Evolutionary conservation across 2,329 filamentous ascomycete genomes (phyloP).

Genomic region (Neoarthrinium moseri): DNA sequence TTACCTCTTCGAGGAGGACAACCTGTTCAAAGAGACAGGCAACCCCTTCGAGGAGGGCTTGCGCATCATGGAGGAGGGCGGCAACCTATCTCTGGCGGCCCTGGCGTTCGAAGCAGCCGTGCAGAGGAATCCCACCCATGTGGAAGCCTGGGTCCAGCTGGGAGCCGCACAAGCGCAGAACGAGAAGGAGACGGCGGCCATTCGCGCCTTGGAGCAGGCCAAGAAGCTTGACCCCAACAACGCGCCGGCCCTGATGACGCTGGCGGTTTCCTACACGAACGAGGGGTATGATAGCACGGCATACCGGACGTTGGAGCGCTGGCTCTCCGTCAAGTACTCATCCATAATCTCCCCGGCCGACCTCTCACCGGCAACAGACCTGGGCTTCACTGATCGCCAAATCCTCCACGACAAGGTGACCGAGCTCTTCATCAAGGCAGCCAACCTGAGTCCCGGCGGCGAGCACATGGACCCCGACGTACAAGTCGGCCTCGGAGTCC

Average conservation of each 20-base stretch:
- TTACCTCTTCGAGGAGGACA: slow-evolving; percentile 94
- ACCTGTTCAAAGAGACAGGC: slow-evolving; percentile 76
- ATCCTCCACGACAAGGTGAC: slow-evolving; percentile 88
- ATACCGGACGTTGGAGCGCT: slow-evolving; percentile 93
- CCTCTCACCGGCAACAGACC: slow-evolving; percentile 72
- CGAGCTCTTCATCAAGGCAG: slow-evolving; percentile 85
- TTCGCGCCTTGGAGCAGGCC: slow-evolving; percentile 88
- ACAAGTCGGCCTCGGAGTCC: slow-evolving; percentile 91
- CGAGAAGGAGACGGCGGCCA: slow-evolving; percentile 95
- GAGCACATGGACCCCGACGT: slow-evolving; percentile 98
- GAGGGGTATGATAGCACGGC: slow-evolving; percentile 97
- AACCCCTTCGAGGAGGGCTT: slow-evolving; percentile 93
- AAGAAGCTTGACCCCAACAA: slow-evolving; percentile 86
- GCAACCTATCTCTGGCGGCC: slow-evolving; percentile 89
- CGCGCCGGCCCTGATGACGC: slow-evolving; percentile 85
- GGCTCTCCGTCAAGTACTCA: slow-evolving; percentile 95
- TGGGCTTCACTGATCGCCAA: slow-evolving; percentile 92
- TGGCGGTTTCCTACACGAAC: slow-evolving; percentile 97
- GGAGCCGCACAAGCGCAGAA: slow-evolving; percentile 95
- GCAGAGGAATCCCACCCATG: slow-evolving; percentile 82
- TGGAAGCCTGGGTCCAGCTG: slow-evolving; percentile 90
- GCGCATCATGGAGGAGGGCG: slow-evolving; percentile 88
- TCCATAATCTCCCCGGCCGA: slow-evolving; percentile 71
- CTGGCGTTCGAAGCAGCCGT: slow-evolving; percentile 95
- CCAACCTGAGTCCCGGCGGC: slow-evolving; percentile 86